Conservation (phyloP, 805 yeast species). For the Sugiyamaella valdiviana region DNA sequence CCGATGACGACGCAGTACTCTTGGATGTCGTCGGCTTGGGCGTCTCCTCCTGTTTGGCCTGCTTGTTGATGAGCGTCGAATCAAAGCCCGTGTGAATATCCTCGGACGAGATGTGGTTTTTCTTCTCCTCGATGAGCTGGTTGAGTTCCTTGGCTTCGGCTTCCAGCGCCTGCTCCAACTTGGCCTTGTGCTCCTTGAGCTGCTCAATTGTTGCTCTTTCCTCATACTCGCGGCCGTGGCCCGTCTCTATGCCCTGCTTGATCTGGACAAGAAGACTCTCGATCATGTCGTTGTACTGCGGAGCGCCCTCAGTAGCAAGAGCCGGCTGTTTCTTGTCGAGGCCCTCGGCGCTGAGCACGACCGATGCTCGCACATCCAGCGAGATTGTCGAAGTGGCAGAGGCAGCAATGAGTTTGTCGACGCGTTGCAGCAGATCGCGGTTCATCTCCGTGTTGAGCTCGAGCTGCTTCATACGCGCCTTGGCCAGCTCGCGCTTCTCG, state of each 20-base stretch:
- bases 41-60: slow-evolving; percentile 19
- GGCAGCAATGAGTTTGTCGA: slow-evolving; percentile 51
- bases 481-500: slow-evolving; percentile 78
- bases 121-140: slow-evolving; percentile 63
- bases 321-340: slow-evolving; percentile 24
- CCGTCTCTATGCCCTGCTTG: slow-evolving; percentile 50
- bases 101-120: slow-evolving; percentile 74
- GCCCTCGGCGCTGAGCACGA: slow-evolving; percentile 21
- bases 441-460: slow-evolving; percentile 80
- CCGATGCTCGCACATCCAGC: slow-evolving; percentile 22
- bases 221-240: slow-evolving; percentile 45
- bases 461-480: slow-evolving; percentile 67
- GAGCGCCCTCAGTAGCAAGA: slow-evolving; percentile 25
- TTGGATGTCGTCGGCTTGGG: slow-evolving; percentile 10
- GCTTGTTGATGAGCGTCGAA: slow-evolving; percentile 67
- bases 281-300: slow-evolving; percentile 83
- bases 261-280: slow-evolving; percentile 82
- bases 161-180: slow-evolving; percentile 58
- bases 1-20: background rate
- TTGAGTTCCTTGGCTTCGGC: slow-evolving; percentile 63
- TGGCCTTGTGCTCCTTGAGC: slow-evolving; percentile 55
- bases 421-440: slow-evolving; percentile 62
- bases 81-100: slow-evolving; percentile 92
- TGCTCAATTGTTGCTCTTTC: slow-evolving; percentile 32
- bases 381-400: slow-evolving; percentile 32